Evolutionary conservation across 345 rosid genomes (phyloP).

Genomic region (Xanthoceras sorbifolium): DNA sequence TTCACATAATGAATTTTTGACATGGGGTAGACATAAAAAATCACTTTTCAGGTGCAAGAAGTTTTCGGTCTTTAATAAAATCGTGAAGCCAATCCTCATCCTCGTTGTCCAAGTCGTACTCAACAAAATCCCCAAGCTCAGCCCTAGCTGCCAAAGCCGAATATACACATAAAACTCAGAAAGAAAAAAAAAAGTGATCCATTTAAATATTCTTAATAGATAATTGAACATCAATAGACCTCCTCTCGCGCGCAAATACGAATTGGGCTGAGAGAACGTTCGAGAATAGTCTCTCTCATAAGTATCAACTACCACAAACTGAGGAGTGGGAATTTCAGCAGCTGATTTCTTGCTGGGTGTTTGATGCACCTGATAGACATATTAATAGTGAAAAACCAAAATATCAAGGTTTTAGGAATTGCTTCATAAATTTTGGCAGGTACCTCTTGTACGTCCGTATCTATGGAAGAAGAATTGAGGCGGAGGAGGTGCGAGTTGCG

Average conservation of each 20-base stretch:
- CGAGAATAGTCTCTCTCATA: conserved; percentile 87
- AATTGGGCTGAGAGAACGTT: conserved; percentile 76
- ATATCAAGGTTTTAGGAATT: background rate
- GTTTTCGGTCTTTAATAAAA: conserved; percentile 57
- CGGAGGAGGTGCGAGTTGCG: conserved; percentile 83
- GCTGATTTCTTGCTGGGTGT: conserved; percentile 66
- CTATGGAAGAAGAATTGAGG: conserved; percentile 42
- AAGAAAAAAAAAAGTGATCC: background rate
- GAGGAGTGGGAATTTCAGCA: conserved; percentile 92
- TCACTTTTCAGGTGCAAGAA: conserved; percentile 74
- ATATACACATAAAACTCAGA: background rate
- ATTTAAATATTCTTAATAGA: background rate
- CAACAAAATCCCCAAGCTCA: conserved; percentile 96
- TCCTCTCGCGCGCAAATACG: conserved; percentile 96
- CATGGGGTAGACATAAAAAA: background rate
- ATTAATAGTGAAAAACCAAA: background rate
- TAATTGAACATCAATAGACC: conserved; percentile 40
- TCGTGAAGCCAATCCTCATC: conserved; percentile 95
- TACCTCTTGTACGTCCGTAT: conserved; percentile 56
- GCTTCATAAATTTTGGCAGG: background rate
- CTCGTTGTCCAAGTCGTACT: conserved; percentile 96
- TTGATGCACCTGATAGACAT: conserved; percentile 47
- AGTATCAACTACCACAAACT: conserved; percentile 82
- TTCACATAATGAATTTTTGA: background rate
- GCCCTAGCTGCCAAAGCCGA: conserved; percentile 71